phyloP scores from a whole-genome alignment of 179 eudicot genomes.

The Kewa caespitosa region DNA sequence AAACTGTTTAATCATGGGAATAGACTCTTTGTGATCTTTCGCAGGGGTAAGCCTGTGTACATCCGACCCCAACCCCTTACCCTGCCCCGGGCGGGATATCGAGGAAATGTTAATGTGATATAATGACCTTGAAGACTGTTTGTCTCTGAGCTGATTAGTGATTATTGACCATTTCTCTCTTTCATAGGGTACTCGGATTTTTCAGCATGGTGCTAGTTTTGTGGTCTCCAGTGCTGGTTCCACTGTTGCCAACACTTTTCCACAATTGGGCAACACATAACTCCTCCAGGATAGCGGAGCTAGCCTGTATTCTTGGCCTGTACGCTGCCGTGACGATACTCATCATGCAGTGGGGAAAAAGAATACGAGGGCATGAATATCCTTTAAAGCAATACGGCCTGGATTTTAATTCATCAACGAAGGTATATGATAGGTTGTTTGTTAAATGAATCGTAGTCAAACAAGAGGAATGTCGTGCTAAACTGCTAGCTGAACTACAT shows the following conservation, averaged over 20 bases:
- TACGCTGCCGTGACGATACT: conserved; percentile 64
- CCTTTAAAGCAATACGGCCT: conserved; percentile 83
- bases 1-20: too few species aligned
- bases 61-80: too few species aligned
- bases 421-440: conserved; percentile 42
- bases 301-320: conserved; percentile 77
- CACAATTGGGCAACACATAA: conserved; percentile 60
- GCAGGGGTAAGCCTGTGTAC: too few species aligned
- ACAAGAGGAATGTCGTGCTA: not conserved
- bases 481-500: not conserved
- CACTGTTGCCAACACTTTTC: conserved; percentile 76
- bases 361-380: conserved; percentile 73
- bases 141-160: too few species aligned
- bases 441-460: not conserved
- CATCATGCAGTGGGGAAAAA: conserved; percentile 84
- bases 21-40: too few species aligned
- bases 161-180: conserved; percentile 12
- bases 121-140: too few species aligned
- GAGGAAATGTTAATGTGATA: too few species aligned
- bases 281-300: conserved; percentile 61
- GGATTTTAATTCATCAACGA: conserved; percentile 51
- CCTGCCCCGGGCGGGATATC: too few species aligned
- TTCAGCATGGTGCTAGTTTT: conserved; percentile 78
- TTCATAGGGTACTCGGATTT: conserved; percentile 73
- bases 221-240: conserved; percentile 91